Percentiles rank a stretch among this genome's conserved stretches.
phyloP scores from a whole-genome alignment of 768 basidiomycete species.

The Flagelloscypha sp. region DNA sequence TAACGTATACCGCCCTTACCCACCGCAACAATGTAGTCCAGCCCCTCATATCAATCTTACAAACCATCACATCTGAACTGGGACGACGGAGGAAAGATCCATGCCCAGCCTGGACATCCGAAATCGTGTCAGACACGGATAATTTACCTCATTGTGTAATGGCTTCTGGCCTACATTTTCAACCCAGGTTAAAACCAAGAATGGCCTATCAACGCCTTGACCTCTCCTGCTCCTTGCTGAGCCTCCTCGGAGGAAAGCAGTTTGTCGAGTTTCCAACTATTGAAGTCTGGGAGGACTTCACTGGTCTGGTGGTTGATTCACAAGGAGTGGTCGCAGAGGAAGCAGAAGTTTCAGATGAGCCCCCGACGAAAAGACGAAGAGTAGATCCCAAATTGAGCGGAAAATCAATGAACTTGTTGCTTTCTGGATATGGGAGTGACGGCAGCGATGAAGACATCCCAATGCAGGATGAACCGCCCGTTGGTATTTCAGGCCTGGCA shows the following conservation, averaged over 20 bases:
- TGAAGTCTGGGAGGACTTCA: conserved; percentile 68
- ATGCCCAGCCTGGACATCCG: conserved; percentile 47
- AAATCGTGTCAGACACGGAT: conserved; percentile 48
- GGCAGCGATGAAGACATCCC: conserved; percentile 28
- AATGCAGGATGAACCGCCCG: conserved; percentile 18
- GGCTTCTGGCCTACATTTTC: conserved; percentile 30
- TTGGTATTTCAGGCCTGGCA: conserved; percentile 32
- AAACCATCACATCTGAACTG: conserved; percentile 35
- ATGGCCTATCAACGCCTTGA: conserved; percentile 53
- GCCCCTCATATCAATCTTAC: conserved; percentile 44
- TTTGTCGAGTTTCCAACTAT: conserved; percentile 85
- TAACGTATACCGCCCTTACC: conserved; percentile 47
- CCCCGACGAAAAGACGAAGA: conserved; percentile 46
- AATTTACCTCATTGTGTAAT: conserved; percentile 54
- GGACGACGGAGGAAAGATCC: conserved; percentile 40
- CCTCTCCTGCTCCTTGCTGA: conserved; percentile 34
- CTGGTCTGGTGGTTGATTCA: conserved; percentile 49
- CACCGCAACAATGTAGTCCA: conserved; percentile 50
- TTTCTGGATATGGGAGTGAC: conserved; percentile 56
- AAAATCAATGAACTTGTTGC: conserved; percentile 45
- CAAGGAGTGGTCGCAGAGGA: conserved; percentile 34
- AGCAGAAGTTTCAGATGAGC: conserved; percentile 25
- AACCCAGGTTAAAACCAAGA: conserved; percentile 16
- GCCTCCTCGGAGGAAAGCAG: conserved; percentile 46
- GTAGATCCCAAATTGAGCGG: conserved; percentile 43